Evolutionary conservation across 768 basidiomycete genomes (phyloP), one percentile per base, ranked within the genome.

Genomic region (Boletus pseudopeckii): DNA sequence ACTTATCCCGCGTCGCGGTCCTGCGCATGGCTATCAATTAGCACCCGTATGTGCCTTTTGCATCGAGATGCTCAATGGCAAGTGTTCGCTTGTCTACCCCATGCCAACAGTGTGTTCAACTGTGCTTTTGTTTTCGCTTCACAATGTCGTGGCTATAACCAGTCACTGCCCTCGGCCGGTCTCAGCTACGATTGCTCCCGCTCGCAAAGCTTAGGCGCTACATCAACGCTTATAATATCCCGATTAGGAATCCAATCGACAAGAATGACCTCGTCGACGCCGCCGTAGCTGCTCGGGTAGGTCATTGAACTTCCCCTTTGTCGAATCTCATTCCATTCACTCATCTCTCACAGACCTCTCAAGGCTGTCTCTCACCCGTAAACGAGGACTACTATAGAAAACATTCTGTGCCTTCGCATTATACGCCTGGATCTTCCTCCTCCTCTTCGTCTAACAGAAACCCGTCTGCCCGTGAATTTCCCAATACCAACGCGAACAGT

Each of bases 241-340:
- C 75, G 49, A 76, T 80, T 17, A 79, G 76, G 52, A 78, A 80
- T 45, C 80, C 83, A 2, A 75, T 90, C 15, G 90, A 92, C 67
- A 91, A 91, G 69, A 84, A 88, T 48, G 89, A 91, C 64, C 71
- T 91, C 42, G 81, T 91, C 37, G 85, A 89, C 47, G 80, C 75
- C 38, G 79, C 88, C 43, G 42, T 89, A 1, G 66, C 67, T 24
- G 70, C 69, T 39, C 68, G 64, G 64, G 89, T 88, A 63, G 50
- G 81, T 70, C 32, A n/a, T 17, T 38, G 40, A 14, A n/a, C 42
- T 18, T 7, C n/a, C 26, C 40, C 36, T 32, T 22, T 45, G 20
- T 36, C 3, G n/a, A 36, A 10, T 33, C 36, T 18, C 24, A 17
- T 52, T 45, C 26, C 24, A 17, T 52, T 45, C 26, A 48, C 28